phyloP scores from a whole-genome alignment of 2,329 filamentous ascomycete species.

The Clonostachys rhizophaga region DNA sequence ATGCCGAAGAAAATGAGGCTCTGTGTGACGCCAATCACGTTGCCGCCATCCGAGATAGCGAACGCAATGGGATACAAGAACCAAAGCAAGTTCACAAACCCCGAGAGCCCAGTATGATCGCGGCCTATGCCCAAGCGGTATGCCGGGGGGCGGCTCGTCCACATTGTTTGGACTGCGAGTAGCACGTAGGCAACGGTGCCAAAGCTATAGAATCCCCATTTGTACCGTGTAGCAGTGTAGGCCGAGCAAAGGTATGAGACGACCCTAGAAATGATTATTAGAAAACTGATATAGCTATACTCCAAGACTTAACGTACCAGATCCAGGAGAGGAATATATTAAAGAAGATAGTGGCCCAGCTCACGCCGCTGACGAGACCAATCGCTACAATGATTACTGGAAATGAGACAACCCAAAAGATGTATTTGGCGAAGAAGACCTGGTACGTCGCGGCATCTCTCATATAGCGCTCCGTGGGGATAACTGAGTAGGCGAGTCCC shows the following conservation, averaged over 20 bases:
- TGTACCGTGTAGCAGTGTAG: slow-evolving; percentile 43
- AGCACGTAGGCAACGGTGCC: slow-evolving; percentile 40
- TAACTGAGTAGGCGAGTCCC: slow-evolving; percentile 39
- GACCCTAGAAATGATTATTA: slow-evolving; percentile 18
- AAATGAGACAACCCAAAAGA: slow-evolving; percentile 49
- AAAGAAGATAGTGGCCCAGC: slow-evolving; percentile 51
- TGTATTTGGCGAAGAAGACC: slow-evolving; percentile 51
- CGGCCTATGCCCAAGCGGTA: slow-evolving; percentile 27
- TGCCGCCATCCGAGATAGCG: slow-evolving; percentile 45
- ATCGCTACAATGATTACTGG: slow-evolving; percentile 38
- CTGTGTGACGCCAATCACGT: slow-evolving; percentile 38
- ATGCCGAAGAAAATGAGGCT: slow-evolving; percentile 48
- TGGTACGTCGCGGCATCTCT: slow-evolving; percentile 28
- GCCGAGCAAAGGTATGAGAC: slow-evolving; percentile 43
- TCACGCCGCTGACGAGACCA: slow-evolving; percentile 43
- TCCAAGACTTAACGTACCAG: slow-evolving; percentile 21
- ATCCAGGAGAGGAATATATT: slow-evolving; percentile 43
- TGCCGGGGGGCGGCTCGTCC: slow-evolving; percentile 28
- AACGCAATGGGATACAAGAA: slow-evolving; percentile 55
- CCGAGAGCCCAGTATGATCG: slow-evolving; percentile 39
- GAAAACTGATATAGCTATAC: too few species aligned
- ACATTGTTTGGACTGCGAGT: slow-evolving; percentile 37
- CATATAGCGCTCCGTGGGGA: slow-evolving; percentile 20
- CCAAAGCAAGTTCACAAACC: slow-evolving; percentile 46
- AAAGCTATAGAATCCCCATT: slow-evolving; percentile 54